Conservation (phyloP, 2,329 filamentous ascomycete species). For the Trichoderma atrobrunneum region DNA sequence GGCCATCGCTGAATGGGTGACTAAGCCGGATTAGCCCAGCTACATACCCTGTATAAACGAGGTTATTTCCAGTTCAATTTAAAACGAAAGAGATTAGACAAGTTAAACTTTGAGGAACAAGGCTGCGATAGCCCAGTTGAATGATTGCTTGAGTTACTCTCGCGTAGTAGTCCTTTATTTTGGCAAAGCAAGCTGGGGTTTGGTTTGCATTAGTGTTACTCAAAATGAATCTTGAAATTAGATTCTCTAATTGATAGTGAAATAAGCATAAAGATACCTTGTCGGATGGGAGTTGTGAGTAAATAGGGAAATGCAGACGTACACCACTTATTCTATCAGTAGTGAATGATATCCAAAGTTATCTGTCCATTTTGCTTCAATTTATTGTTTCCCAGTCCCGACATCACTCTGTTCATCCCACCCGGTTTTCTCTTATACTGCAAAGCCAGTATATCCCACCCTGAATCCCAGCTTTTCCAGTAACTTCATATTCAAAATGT, state of each 20-base stretch:
- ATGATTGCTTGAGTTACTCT: neutral
- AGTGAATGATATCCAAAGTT: neutral
- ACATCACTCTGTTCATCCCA: neutral
- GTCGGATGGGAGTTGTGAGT: neutral
- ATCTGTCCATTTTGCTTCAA: neutral
- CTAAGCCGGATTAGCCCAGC: too few relatives aligned
- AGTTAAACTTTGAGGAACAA: neutral
- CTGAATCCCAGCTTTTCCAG: neutral
- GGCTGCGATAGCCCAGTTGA: neutral
- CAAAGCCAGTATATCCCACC: neutral
- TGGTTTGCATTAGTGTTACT: neutral
- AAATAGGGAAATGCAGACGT: neutral
- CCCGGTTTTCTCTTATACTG: neutral
- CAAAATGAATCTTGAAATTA: neutral
- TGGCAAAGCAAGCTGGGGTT: neutral
- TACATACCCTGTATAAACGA: neutral
- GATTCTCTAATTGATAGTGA: too few relatives aligned
- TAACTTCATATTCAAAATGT: neutral
- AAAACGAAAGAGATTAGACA: neutral
- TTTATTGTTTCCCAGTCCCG: neutral
- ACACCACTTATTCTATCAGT: neutral
- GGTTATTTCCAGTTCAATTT: too few relatives aligned
- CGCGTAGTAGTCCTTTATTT: neutral
- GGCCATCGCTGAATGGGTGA: too few relatives aligned
- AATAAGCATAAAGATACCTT: neutral